Base-by-base conservation (phyloP, 106 monocot genomes). In the Dendrobium huoshanense region DNA sequence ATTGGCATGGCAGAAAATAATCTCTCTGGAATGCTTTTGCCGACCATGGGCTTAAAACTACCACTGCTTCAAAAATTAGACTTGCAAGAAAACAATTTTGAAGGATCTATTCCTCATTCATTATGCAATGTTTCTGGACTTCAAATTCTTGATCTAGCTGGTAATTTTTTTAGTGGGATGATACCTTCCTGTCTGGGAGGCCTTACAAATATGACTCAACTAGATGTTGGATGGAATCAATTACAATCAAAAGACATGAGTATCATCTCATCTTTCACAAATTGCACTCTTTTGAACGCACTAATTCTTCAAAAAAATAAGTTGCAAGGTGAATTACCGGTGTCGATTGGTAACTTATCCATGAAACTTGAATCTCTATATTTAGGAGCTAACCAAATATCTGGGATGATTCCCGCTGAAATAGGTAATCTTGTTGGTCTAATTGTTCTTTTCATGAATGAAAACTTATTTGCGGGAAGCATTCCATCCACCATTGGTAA, bases 91-190 rank as follows among this genome's bases (percentile, higher is more conserved):
- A 91, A 91, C 78, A 51, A 48, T 2, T 78, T 91, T 0, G 54
- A 82, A 17, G 91, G 91, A 5, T 24, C 73, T 2, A 88, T 90
- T 75, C 89, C 87, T 19, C 3, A 24, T 20, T 86, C 86, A 0
- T 18, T 89, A 22, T 16, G 79, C 20, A 88, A 81, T 55, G 68
- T 55, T 42, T 73, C 80, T 8, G 0, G 3, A 0, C 79, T 88
- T 1, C 1, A 67, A 37, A 15, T 5, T 7, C 7, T 88, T 22
- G 16, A 44, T 29, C 40, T 88, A 13, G 19, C 20, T 1, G 13
- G 40, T 7, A 88, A 86, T 41, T 40, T 41, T 6, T 82, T 88
- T 25, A 72, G 18, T 22, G 88, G 88, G 9, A 9, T 10, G 8
- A 77, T 90, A 2, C 85, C 87, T 75, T 8, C 79, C 5, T 75